A percentile compares a stretch with the other conserved stretches of the same genome.
These are phyloP conservation scores for Penicillium vulpinum DNA, from an alignment of 2,329 filamentous ascomycete species.

Conservation along the genomic window DNA sequence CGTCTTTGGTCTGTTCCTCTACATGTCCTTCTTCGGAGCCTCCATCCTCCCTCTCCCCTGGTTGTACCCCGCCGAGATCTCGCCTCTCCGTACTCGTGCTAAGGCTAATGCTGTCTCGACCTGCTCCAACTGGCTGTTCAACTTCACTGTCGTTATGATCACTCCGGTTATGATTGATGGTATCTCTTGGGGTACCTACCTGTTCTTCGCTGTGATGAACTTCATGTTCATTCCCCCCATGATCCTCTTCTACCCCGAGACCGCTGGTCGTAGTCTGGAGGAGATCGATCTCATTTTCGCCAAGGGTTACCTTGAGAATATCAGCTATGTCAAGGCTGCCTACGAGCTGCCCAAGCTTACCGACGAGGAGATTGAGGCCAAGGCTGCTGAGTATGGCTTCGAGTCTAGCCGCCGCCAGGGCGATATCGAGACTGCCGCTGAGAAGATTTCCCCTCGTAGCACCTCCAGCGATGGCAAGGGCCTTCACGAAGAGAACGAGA, in stretches of 20 bases:
- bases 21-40: conserved; percentile 68
- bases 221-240: conserved; percentile 53
- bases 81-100: conserved; percentile 56
- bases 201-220: conserved; percentile 47
- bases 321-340: conserved; percentile 39
- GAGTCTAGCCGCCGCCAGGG: conserved; percentile 6
- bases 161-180: conserved; percentile 44
- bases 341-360: conserved; percentile 35
- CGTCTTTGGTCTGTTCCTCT: conserved; percentile 65
- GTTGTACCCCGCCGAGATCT: conserved; percentile 54
- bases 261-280: conserved; percentile 46
- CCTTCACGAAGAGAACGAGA: conserved; percentile 4
- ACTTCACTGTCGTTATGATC: conserved; percentile 57
- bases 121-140: conserved; percentile 58
- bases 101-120: conserved; percentile 58
- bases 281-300: conserved; percentile 49
- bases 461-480: conserved; percentile 18
- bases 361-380: conserved; percentile 37
- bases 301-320: conserved; percentile 47
- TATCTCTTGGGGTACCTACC: conserved; percentile 46
- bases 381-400: conserved; percentile 36
- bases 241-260: conserved; percentile 58
- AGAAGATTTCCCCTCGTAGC: conserved; percentile 22
- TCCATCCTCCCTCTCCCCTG: conserved; percentile 66
- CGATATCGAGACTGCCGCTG: conserved; percentile 18